These are phyloP conservation scores for Talaromyces sp. DNA, from an alignment of 2,329 filamentous ascomycete species.

Conservation along the genomic window DNA sequence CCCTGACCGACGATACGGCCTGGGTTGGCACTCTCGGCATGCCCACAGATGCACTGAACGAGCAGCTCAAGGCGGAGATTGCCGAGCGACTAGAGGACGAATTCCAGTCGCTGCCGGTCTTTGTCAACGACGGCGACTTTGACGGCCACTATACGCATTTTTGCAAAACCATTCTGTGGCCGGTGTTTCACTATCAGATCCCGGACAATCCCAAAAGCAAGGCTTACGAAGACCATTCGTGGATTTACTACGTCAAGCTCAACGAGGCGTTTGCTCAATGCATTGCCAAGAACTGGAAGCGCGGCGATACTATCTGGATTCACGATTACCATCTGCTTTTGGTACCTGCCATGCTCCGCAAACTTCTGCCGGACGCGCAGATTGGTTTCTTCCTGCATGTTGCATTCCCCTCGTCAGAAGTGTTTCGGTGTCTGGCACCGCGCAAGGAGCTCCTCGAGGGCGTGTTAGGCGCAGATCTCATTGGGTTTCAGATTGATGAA, in stretches of 20 bases:
- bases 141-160: constrained; percentile 93
- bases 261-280: constrained; percentile 91
- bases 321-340: constrained; percentile 93
- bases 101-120: constrained; percentile 77
- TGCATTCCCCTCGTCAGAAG: constrained; percentile 91
- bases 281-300: constrained; percentile 88
- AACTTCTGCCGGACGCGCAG: constrained; percentile 80
- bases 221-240: constrained; percentile 94
- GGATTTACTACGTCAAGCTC: constrained; percentile 87
- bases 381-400: constrained; percentile 96
- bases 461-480: constrained; percentile 85
- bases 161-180: constrained; percentile 97
- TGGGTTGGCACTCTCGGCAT: constrained; percentile 93
- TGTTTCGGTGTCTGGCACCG: constrained; percentile 85
- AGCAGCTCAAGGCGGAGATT: constrained; percentile 74
- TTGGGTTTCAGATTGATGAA: constrained; percentile 90
- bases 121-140: constrained; percentile 84
- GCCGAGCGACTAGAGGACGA: constrained; percentile 75
- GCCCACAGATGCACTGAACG: constrained; percentile 79
- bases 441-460: constrained; percentile 84
- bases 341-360: constrained; percentile 81
- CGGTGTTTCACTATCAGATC: constrained; percentile 96
- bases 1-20: constrained; percentile 67
- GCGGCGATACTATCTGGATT: constrained; percentile 87
- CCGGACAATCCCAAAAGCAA: constrained; percentile 98